phyloP scores from a whole-genome alignment of 2,329 filamentous ascomycete species.

The Coniella lustricola region DNA sequence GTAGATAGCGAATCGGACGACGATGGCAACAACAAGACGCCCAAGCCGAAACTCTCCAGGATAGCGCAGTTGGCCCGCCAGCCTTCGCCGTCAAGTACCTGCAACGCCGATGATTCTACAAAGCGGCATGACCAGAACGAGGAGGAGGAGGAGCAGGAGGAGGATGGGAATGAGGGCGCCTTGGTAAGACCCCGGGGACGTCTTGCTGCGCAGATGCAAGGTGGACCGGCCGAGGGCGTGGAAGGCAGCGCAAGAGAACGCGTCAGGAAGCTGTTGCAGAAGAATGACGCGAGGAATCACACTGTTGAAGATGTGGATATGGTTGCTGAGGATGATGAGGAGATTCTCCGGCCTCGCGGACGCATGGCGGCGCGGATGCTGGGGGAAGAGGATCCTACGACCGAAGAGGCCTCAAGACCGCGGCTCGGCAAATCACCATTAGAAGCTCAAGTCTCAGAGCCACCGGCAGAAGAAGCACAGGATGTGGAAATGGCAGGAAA shows the following conservation, averaged over 20 bases:
- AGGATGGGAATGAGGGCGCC: slow-evolving; percentile 40
- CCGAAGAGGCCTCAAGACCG: slow-evolving; percentile 16
- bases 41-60: slow-evolving; percentile 6
- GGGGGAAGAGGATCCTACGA: slow-evolving; percentile 18
- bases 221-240: slow-evolving; percentile 16
- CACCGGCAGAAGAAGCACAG: neutral
- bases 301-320: slow-evolving; percentile 16
- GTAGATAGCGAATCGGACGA: slow-evolving; percentile 45
- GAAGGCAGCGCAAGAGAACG: slow-evolving; percentile 32
- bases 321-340: slow-evolving; percentile 29
- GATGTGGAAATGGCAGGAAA: slow-evolving; percentile 16
- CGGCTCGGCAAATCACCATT: slow-evolving; percentile 28
- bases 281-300: slow-evolving; percentile 23
- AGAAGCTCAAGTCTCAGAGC: slow-evolving; percentile 22
- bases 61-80: slow-evolving; percentile 10
- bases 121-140: slow-evolving; percentile 6
- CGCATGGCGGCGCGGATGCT: slow-evolving; percentile 59
- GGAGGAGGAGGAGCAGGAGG: slow-evolving; percentile 14
- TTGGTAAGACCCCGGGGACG: slow-evolving; percentile 52
- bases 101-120: too few species aligned
- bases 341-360: slow-evolving; percentile 50
- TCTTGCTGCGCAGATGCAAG: slow-evolving; percentile 58
- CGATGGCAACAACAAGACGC: slow-evolving; percentile 17
- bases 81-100: slow-evolving; percentile 1
- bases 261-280: slow-evolving; percentile 36